phyloP scores from a whole-genome alignment of 371 early-diverging fungal species.

The Mycotypha africana region DNA sequence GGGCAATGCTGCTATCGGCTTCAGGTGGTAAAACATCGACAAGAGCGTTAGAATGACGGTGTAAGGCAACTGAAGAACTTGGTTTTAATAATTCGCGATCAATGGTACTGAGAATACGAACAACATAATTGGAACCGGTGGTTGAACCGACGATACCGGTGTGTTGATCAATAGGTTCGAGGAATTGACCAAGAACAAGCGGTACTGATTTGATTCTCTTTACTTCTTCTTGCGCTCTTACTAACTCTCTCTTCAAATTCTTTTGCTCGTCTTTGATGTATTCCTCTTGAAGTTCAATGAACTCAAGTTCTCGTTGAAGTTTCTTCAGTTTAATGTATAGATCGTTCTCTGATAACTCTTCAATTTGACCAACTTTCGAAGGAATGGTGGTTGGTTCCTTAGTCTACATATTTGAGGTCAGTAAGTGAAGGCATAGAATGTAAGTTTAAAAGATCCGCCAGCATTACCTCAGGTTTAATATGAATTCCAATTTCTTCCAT shows the following conservation, averaged over 20 bases:
- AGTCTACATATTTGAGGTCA: too few relatives aligned
- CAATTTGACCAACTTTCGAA: conserved; percentile 29
- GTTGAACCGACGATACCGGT: conserved; percentile 98
- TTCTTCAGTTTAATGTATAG: conserved; percentile 92
- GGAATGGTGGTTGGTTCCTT: conserved; percentile 21
- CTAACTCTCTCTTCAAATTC: conserved; percentile 94
- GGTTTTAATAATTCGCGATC: conserved; percentile 99
- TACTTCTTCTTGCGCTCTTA: conserved; percentile 97
- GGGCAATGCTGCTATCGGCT: conserved; percentile 95
- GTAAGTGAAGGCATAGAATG: too few relatives aligned
- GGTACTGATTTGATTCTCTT: conserved; percentile 99
- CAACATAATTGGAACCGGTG: conserved; percentile 94
- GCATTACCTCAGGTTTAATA: conserved; percentile 25
- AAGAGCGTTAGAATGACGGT: conserved; percentile 98
- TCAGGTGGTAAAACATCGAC: conserved; percentile 97
- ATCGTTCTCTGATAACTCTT: conserved; percentile 71
- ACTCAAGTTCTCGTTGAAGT: conserved; percentile 93
- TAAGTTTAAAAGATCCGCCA: too few relatives aligned
- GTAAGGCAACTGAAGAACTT: conserved; percentile 95
- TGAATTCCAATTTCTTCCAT: conserved; percentile 47
- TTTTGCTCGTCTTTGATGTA: conserved; percentile 99
- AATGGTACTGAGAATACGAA: conserved; percentile 96
- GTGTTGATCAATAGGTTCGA: conserved; percentile 98
- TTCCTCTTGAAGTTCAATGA: conserved; percentile 97
- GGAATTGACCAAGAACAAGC: conserved; percentile 98